A percentile compares a stretch with the other conserved stretches of the same genome.
These are phyloP conservation scores for Thermothielavioides terrestris DNA, from an alignment of 495 filamentous ascomycete genomes.

Conservation along the genomic window DNA sequence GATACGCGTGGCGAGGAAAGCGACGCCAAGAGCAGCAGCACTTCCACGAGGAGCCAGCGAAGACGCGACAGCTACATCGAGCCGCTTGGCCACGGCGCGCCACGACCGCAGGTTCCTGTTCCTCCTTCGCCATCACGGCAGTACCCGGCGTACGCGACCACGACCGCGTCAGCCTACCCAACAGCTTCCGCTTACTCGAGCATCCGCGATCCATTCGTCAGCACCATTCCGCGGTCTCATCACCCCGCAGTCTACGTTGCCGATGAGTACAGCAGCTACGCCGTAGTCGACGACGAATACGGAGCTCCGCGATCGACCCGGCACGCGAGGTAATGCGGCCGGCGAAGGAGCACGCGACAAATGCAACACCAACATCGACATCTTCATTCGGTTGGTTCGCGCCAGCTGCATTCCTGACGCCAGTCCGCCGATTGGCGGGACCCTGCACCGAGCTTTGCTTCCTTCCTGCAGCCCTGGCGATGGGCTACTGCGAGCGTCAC, in stretches of 20 bases:
- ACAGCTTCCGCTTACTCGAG: conserved; percentile 12
- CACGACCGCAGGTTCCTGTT: conserved; percentile 14
- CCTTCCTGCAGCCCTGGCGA: conserved; percentile 6
- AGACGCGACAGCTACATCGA: conserved; percentile 30
- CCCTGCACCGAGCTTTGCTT: neutral
- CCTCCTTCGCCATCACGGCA: conserved; percentile 12
- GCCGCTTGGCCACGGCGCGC: conserved; percentile 24
- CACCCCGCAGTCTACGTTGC: conserved; percentile 23
- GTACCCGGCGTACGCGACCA: conserved; percentile 8
- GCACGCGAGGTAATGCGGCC: conserved; percentile 6
- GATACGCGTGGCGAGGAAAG: conserved; percentile 21
- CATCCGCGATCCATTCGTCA: conserved; percentile 14
- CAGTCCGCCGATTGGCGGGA: conserved; percentile 21
- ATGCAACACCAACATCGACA: neutral
- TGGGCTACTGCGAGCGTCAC: neutral
- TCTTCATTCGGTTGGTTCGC: conserved; percentile 9
- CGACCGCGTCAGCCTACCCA: conserved; percentile 9
- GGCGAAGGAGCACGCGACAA: conserved; percentile 6
- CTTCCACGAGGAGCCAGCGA: conserved; percentile 13
- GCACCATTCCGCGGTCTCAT: conserved; percentile 7
- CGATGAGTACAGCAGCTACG: conserved; percentile 11
- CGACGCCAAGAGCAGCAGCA: conserved; percentile 24
- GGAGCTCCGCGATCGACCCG: conserved; percentile 3
- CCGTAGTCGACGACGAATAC: conserved; percentile 14
- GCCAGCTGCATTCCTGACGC: conserved; percentile 9